Base-by-base conservation (phyloP, 495 filamentous ascomycete genomes). In the Aspergillus mulundensis region DNA sequence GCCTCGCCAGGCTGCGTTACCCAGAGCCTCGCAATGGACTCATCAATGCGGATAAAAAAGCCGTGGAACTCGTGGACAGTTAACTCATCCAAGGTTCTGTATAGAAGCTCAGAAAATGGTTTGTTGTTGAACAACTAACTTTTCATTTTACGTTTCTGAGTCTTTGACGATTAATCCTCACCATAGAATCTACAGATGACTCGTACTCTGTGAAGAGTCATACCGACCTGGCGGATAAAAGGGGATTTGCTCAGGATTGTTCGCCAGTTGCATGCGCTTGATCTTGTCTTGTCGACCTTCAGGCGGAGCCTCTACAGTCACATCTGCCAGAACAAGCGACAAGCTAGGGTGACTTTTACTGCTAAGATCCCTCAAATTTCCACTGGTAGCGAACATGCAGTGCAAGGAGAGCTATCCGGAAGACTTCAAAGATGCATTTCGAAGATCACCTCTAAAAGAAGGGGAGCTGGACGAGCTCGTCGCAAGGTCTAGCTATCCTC, bases 371-470 rank as follows among this genome's bases (percentile, higher is more conserved):
- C 38, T 40, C 21, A 42, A n/a, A 28, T 2, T 21, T 8, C 1
- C 15, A 8, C 3, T 7, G 23, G 23, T 15, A 52, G 23, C 16
- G 28, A 41, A 32, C 15, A 66, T 68, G 65, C 56, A 57, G 21
- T 48, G 19, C 23, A 51, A 60, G 18, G 20, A 50, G 44, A 56
- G 45, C 36, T 61, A 65, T 44, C 66, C 66, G n/a, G 7, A 28
- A 11, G 64, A 66, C 44, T 67, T 61, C 39, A 36, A 50, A 21
- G 30, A 39, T 28, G 62, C 57, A 21, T 47, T 67, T 2, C 25
- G 24, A 18, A 62, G 64, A 53, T 61, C 46, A 11, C 34, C 61
- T 28, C 51, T 59, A 18, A 47, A 57, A 10, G 42, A 55, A 14
- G 42, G 53, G 14, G 58, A 63, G 10, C 15, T 69, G 2, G 36